Conservation (phyloP, 805 yeast species). For the Schwanniomyces sp. region DNA sequence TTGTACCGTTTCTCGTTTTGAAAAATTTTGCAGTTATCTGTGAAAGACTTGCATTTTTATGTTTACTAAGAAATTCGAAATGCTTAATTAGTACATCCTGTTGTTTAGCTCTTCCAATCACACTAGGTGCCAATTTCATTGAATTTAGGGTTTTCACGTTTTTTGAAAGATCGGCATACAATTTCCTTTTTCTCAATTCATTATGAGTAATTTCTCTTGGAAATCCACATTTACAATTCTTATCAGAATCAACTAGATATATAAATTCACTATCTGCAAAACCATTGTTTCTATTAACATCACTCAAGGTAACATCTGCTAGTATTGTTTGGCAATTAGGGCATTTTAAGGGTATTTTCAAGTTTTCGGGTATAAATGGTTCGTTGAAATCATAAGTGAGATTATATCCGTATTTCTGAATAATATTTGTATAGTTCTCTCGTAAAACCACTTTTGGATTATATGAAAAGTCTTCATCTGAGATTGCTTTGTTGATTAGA, state of each 20-base stretch:
- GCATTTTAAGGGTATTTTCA: slow-evolving; percentile 9
- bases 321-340: slow-evolving; percentile 10
- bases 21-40: not conserved
- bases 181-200: slow-evolving; percentile 17
- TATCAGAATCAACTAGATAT: slow-evolving; percentile 7
- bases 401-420: not conserved
- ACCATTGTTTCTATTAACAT: slow-evolving; percentile 2
- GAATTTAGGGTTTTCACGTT: no score
- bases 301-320: slow-evolving; percentile 7
- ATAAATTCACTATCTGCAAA: slow-evolving; percentile 9
- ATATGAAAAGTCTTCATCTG: no score
- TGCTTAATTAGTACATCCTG: no score
- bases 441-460: no score
- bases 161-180: slow-evolving; percentile 11
- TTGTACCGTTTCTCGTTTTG: not conserved
- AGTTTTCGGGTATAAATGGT: slow-evolving; percentile 4
- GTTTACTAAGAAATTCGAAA: not conserved
- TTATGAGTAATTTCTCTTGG: slow-evolving; percentile 14
- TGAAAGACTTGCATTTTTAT: not conserved
- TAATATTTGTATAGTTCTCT: not conserved
- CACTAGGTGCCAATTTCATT: no score
- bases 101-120: no score
- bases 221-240: slow-evolving; percentile 8
- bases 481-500: no score
- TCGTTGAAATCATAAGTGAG: slow-evolving; percentile 1